Base-by-base conservation (phyloP, 2,329 filamentous ascomycete genomes). In the Penicillium verrucosum region DNA sequence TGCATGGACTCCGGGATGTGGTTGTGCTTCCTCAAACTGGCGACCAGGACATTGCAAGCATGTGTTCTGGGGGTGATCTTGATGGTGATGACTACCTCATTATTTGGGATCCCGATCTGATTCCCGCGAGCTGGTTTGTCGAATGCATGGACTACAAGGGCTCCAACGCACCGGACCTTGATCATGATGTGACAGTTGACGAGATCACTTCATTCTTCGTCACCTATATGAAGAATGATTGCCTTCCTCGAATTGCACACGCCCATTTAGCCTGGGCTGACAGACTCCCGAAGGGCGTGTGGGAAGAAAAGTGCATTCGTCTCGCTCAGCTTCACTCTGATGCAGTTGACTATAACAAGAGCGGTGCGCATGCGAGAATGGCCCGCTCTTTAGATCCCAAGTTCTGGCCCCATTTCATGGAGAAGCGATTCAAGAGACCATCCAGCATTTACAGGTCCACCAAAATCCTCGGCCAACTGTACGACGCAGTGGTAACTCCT, bases 71-170 rank as follows among this genome's bases (percentile, higher is more conserved):
- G 2, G 94, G 94, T 0, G 94, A 99, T 68, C 81, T 99, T 0
- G 94, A 99, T 68, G 94, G 94, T 0, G 94, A 99, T 66, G 94
- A 99, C 69, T 99, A 92, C 70, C 87, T 97, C 54, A 86, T 97
- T 5, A 88, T 97, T 44, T 99, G 94, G 93, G 92, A 99, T 63
- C 71, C 80, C 23, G 82, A 84, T 14, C 77, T 99, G 7, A 78
- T 95, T 27, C 90, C 90, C 0, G 62, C 73, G 1, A 76, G 83
- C 49, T 90, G 89, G 84, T 90, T 94, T 63, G 79, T 83, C 34
- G 76, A 82, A 0, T 87, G 94, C 0, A 96, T 97, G 90, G 81
- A 89, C 60, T 94, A 92, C 67, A 78, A 80, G 0, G 78, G 85
- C 0, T 78, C 84, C 0, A 78, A 80, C 42, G 84, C 88, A 0